Percentiles rank a stretch among this genome's conserved stretches.
Conservation (phyloP, 2,329 filamentous ascomycete species). For the Pyricularia grisea region DNA sequence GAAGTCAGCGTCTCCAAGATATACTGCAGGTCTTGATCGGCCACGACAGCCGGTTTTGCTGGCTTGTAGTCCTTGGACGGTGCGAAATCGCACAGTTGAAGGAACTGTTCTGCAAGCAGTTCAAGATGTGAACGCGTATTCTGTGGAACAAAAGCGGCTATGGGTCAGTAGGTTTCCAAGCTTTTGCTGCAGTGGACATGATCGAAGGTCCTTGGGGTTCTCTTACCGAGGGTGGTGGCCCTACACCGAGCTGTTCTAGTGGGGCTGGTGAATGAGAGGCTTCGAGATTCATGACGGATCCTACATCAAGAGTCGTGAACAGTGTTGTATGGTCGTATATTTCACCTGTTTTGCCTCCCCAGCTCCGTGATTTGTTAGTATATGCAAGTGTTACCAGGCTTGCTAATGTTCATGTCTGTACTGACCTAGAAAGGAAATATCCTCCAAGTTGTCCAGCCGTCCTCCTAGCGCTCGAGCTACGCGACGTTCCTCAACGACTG, state of each 20-base stretch:
- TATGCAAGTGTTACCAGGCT: slow-evolving; percentile 4
- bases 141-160: slow-evolving; percentile 19
- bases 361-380: slow-evolving; percentile 5
- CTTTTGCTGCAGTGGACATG: background rate
- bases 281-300: slow-evolving; percentile 39
- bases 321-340: slow-evolving; percentile 29
- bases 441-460: slow-evolving; percentile 28
- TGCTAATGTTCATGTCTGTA: slow-evolving; percentile 7
- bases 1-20: slow-evolving; percentile 30
- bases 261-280: slow-evolving; percentile 26
- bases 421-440: slow-evolving; percentile 38
- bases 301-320: slow-evolving; percentile 38
- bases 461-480: slow-evolving; percentile 32
- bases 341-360: slow-evolving; percentile 25
- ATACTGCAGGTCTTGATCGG: slow-evolving; percentile 32
- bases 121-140: slow-evolving; percentile 38
- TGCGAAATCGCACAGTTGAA: slow-evolving; percentile 38
- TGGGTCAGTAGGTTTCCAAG: background rate
- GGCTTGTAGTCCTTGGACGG: slow-evolving; percentile 42
- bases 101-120: slow-evolving; percentile 40
- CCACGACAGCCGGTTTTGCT: slow-evolving; percentile 24
- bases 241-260: slow-evolving; percentile 35
- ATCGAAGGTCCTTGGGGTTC: background rate
- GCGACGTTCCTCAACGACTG: slow-evolving; percentile 40
- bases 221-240: slow-evolving; percentile 39